These are phyloP conservation scores for Ophiosphaerella narmari DNA, from an alignment of 2,329 filamentous ascomycete genomes.

Conservation along the genomic window DNA sequence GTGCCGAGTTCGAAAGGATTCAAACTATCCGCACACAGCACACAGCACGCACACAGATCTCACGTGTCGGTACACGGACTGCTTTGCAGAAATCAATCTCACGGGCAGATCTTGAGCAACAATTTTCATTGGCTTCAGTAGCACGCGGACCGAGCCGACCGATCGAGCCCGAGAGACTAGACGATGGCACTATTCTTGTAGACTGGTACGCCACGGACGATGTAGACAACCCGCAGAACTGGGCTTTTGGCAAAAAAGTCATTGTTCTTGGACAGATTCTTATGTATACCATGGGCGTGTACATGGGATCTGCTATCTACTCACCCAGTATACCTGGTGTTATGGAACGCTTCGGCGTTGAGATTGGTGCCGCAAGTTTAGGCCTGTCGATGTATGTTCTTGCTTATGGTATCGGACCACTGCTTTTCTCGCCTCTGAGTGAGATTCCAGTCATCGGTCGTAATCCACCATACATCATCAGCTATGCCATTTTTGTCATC, in stretches of 20 bases:
- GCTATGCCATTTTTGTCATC: conserved; percentile 71
- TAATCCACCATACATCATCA: conserved; percentile 69
- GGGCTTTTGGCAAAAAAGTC: conserved; percentile 40
- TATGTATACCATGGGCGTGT: conserved; percentile 66
- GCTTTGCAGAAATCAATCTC: conserved; percentile 44
- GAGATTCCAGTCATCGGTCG: conserved; percentile 71
- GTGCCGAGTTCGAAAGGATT: conserved; percentile 40
- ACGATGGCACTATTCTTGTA: conserved; percentile 47
- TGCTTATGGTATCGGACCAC: conserved; percentile 64
- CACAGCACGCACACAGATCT: conserved; percentile 35
- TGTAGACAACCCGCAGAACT: conserved; percentile 48
- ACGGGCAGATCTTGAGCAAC: conserved; percentile 48
- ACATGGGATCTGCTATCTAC: conserved; percentile 60
- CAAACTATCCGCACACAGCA: conserved; percentile 33
- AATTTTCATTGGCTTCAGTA: conserved; percentile 42
- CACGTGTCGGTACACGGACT: conserved; percentile 43
- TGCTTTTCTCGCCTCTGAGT: conserved; percentile 68
- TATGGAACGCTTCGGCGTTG: conserved; percentile 59
- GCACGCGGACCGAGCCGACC: conserved; percentile 42
- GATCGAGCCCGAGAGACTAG: conserved; percentile 40
- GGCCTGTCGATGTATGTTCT: conserved; percentile 67
- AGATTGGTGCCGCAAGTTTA: conserved; percentile 57
- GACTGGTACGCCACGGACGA: conserved; percentile 53
- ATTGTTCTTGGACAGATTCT: conserved; percentile 49
- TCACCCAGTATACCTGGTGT: conserved; percentile 52